Evolutionary conservation across 2,329 filamentous ascomycete genomes (phyloP).

Genomic region (Macrophomina phaseolina): DNA sequence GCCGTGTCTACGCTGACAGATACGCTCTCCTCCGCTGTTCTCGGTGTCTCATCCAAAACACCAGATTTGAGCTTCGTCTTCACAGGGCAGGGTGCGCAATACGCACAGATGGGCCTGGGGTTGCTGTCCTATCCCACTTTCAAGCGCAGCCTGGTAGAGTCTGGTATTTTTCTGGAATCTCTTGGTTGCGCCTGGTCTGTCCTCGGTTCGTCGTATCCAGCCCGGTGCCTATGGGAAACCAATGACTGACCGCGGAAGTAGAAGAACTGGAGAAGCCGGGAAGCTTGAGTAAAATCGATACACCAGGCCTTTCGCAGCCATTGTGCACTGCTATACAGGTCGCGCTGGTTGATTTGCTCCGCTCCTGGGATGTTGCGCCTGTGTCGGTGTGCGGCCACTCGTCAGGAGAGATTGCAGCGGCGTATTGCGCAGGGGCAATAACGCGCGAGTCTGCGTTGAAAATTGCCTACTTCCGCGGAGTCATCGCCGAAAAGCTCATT

Average conservation of each 20-base stretch:
- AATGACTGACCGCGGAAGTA: no score
- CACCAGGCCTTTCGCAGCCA: conserved; percentile 26
- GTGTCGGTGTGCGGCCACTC: conserved; percentile 24
- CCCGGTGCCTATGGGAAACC: no score
- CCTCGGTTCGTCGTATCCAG: no score
- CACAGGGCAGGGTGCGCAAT: conserved; percentile 42
- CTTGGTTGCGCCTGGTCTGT: not conserved
- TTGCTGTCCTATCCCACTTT: not conserved
- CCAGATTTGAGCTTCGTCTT: conserved; percentile 33
- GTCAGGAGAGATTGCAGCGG: conserved; percentile 28
- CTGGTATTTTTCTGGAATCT: not conserved
- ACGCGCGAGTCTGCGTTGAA: not conserved
- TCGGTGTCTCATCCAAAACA: not conserved
- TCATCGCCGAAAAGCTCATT: not conserved
- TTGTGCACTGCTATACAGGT: conserved; percentile 25
- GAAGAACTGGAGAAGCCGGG: not conserved
- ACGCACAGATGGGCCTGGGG: conserved; percentile 27
- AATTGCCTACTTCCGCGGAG: not conserved
- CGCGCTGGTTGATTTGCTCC: conserved; percentile 24
- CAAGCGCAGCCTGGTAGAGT: not conserved
- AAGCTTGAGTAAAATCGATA: not conserved
- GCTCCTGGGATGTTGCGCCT: not conserved
- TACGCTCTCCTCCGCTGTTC: no score
- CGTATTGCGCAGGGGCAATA: conserved; percentile 1
- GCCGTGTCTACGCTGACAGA: no score